Evolutionary conservation across 1,139 yeast genomes (phyloP).

Genomic region (Yamadazyma blattariae): DNA sequence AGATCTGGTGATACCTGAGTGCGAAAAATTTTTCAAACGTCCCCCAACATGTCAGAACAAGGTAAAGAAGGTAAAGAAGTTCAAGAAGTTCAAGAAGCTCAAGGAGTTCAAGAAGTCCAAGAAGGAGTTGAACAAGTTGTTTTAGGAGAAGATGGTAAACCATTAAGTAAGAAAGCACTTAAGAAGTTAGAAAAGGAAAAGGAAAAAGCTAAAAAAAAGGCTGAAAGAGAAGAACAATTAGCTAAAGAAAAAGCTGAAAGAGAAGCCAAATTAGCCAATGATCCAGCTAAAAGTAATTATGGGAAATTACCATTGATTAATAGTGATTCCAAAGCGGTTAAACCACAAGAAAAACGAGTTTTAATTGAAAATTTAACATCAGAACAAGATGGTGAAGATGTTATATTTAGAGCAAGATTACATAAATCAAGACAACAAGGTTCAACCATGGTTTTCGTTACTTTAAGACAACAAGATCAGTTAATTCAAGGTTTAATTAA

Average conservation of each 20-base stretch:
- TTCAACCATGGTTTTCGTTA: constrained; percentile 87
- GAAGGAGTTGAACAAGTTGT: too few relatives aligned
- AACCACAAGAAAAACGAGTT: constrained; percentile 55
- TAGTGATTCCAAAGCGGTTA: constrained; percentile 61
- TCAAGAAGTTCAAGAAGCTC: constrained; percentile 11
- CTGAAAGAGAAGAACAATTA: constrained; percentile 85
- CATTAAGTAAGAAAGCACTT: constrained; percentile 90
- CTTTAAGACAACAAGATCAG: constrained; percentile 85
- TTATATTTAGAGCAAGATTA: constrained; percentile 88
- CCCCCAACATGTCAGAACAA: too few relatives aligned
- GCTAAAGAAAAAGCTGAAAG: constrained; percentile 86
- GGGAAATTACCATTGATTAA: constrained; percentile 89
- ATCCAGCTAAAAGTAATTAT: constrained; percentile 83
- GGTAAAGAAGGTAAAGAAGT: constrained; percentile 16
- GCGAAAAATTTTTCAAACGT: too few relatives aligned
- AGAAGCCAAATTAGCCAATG: constrained; percentile 66
- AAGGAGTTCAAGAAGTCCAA: too few relatives aligned
- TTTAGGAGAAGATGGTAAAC: constrained; percentile 84
- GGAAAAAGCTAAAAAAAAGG: constrained; percentile 90
- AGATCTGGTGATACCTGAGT: too few relatives aligned
- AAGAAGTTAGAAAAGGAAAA: constrained; percentile 92
- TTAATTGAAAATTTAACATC: constrained; percentile 55
- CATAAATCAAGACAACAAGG: constrained; percentile 95
- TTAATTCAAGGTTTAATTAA: constrained; percentile 83
- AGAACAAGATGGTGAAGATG: constrained; percentile 72